Evolutionary conservation across 2,329 filamentous ascomycete genomes (phyloP).

Genomic region (Verticillium klebahnii): DNA sequence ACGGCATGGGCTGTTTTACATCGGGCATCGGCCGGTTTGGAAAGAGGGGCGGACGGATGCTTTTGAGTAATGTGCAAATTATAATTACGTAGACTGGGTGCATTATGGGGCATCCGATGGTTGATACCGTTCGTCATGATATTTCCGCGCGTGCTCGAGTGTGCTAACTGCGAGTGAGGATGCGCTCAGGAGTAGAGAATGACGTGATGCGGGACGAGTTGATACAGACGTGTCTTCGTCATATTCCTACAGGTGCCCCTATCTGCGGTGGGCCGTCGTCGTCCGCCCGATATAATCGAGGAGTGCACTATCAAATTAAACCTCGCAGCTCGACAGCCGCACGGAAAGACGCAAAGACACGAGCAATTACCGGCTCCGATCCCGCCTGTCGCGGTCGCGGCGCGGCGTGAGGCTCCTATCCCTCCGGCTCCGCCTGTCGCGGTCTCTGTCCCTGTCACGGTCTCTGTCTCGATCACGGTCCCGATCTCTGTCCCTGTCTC

Average conservation of each 20-base stretch:
- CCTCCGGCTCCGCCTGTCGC: conserved; percentile 19
- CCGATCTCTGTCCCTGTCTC: conserved; percentile 23
- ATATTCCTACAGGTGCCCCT: neutral
- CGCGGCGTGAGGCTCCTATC: conserved; percentile 5
- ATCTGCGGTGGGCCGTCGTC: neutral
- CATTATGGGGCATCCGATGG: neutral
- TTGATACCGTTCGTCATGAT: too few relatives aligned
- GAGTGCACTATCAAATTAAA: neutral
- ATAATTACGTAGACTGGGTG: neutral
- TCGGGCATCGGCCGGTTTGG: neutral
- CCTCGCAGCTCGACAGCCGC: too few relatives aligned
- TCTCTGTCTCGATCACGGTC: conserved; percentile 28
- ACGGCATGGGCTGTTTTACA: neutral
- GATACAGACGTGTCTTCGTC: neutral
- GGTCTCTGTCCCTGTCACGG: conserved; percentile 22
- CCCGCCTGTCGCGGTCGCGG: conserved; percentile 4
- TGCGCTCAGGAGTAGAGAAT: too few relatives aligned
- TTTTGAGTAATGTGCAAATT: neutral
- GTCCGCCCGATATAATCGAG: neutral
- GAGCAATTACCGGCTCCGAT: conserved; percentile 1
- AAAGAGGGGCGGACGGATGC: neutral
- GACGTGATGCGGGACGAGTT: too few relatives aligned
- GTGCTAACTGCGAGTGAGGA: too few relatives aligned
- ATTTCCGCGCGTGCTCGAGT: too few relatives aligned
- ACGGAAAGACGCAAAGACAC: neutral